Base-by-base conservation (phyloP, 768 basidiomycete species). In the Pleurotus tuoliensis region DNA sequence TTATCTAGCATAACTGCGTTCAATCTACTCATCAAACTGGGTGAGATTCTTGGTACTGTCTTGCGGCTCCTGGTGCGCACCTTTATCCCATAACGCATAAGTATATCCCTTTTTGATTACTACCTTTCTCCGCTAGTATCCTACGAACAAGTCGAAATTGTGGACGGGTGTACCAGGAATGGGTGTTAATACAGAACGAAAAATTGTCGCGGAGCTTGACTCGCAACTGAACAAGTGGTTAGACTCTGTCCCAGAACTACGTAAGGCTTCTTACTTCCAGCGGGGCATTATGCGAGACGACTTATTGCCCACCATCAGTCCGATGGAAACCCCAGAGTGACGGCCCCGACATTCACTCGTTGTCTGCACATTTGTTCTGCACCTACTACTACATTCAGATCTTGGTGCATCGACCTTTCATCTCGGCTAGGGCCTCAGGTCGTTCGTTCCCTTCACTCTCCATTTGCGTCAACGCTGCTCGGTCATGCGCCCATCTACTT, bases 381-480 rank as follows among this genome's bases (percentile, higher is more conserved):
- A 53, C 39, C 3, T 68, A 58, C 53, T 63, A 70, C 47, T 58
- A 62, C 13, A 51, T 69, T 13, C 79, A 84, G 64, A 89, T 90
- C 59, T 68, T 82, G 43, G 72, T 88, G 41, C 88, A 90, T 66
- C 76, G 87, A 30, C 85, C 86, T 2, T 89, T 86, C 71, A 82
- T 90, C 49, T 82, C 83, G 0, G 75, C 76, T 25, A 78, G 76
- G 52, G 71, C 58, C 16, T 59, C 67, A 2, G 58, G 52, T 6
- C 41, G 69, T 50, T 58, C 58, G 5, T 70, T 82, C 30, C 80
- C 82, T 77, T 46, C 87, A 0, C 75, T 90, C 6, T 84, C 87
- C 0, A 90, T 90, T 46, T 89, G 87, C 66, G 82, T 82, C 27
- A 89, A 87, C 48, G 80, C 89, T 1, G 85, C 89, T 1, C 75